These are phyloP conservation scores for Aspergillus sp. DNA, from an alignment of 2,329 filamentous ascomycete species.

Conservation along the genomic window DNA sequence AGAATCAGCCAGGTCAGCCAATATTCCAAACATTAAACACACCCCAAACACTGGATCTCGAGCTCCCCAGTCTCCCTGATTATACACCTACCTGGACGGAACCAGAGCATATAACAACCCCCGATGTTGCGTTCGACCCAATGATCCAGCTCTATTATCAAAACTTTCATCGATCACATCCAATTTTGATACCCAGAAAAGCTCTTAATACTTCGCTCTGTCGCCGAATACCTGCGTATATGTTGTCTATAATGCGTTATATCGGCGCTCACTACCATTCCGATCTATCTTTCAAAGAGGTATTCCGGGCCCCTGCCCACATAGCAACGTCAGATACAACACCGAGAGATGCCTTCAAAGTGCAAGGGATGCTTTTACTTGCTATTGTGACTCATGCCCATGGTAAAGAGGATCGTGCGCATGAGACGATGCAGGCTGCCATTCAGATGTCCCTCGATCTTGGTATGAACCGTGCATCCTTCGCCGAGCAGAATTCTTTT, in stretches of 20 bases:
- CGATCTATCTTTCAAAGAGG: constrained; percentile 16
- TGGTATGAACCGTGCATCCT: constrained; percentile 64
- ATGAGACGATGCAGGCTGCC: constrained; percentile 51
- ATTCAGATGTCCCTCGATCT: constrained; percentile 67
- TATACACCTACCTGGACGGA: constrained; percentile 1
- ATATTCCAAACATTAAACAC: constrained; percentile 9
- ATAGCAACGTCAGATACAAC: constrained; percentile 6
- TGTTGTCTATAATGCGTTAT: constrained; percentile 46
- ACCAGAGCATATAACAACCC: background rate
- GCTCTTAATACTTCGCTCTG: constrained; percentile 16
- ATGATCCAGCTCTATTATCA: constrained; percentile 47
- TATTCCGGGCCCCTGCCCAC: constrained; percentile 14
- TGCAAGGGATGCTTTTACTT: constrained; percentile 27
- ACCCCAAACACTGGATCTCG: constrained; percentile 2
- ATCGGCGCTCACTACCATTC: constrained; percentile 48
- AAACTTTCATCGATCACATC: constrained; percentile 48
- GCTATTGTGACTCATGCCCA: constrained; percentile 25
- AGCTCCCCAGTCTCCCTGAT: constrained; percentile 5
- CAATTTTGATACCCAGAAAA: constrained; percentile 44
- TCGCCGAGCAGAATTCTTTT: constrained; percentile 27
- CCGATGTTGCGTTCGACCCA: constrained; percentile 15
- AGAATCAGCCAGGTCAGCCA: constrained; percentile 4
- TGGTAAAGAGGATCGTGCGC: constrained; percentile 18
- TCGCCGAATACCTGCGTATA: constrained; percentile 35
- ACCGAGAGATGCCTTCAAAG: constrained; percentile 23